Evolutionary conservation across 495 filamentous ascomycete genomes (phyloP).

Genomic region (Bryoglossum gracile): DNA sequence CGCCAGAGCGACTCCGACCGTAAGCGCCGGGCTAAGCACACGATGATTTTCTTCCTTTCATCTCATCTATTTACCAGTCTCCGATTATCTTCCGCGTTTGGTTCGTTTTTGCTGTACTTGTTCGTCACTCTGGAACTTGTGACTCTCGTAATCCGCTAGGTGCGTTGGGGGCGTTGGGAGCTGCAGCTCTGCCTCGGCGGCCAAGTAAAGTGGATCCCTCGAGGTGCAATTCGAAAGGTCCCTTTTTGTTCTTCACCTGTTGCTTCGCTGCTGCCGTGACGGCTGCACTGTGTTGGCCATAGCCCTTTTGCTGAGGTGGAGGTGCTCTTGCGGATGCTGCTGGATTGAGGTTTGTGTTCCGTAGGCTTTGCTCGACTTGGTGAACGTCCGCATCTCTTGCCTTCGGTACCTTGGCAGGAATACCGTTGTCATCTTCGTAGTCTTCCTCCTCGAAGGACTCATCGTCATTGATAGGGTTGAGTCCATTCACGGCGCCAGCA

Average conservation of each 20-base stretch:
- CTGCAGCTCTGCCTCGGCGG: conserved; percentile 60
- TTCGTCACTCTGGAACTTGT: neutral
- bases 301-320: conserved; percentile 53
- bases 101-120: neutral
- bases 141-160: conserved; percentile 22
- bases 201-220: conserved; percentile 85
- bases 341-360: conserved; percentile 66
- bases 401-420: conserved; percentile 63
- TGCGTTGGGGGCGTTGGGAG: too few species aligned
- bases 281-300: conserved; percentile 71
- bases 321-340: conserved; percentile 35
- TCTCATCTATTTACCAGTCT: neutral
- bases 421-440: conserved; percentile 41
- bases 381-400: conserved; percentile 57
- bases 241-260: conserved; percentile 57
- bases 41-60: neutral
- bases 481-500: conserved; percentile 49
- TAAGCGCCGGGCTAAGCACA: neutral
- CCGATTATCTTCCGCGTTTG: neutral
- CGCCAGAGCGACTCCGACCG: neutral
- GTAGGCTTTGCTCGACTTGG: conserved; percentile 78
- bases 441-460: conserved; percentile 54
- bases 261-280: conserved; percentile 75
- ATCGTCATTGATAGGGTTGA: conserved; percentile 58
- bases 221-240: conserved; percentile 83